Base-by-base conservation (phyloP, 495 filamentous ascomycete genomes). In the Symbiotaphrina buchneri region DNA sequence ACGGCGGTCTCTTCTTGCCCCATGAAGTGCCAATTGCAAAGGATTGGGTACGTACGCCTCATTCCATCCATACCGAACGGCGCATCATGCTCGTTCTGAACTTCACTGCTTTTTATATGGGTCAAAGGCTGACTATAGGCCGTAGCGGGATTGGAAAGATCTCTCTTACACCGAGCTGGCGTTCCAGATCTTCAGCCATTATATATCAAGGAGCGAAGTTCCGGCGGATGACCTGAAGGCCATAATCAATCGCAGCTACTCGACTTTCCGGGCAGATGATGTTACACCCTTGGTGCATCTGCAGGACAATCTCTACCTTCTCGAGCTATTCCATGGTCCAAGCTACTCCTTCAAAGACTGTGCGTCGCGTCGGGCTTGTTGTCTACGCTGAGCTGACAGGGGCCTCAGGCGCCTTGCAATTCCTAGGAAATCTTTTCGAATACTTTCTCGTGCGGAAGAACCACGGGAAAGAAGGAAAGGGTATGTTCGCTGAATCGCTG, bases 301-400 rank as follows among this genome's bases (percentile, higher is more conserved):
- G 18, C 53, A 74, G 34, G 63, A 67, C 39, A 69, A 80, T 45
- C 47, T 94, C 6, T 62, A 91, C 46, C 52, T 95, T 7, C 69
- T 95, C 7, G 87, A 97, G 52, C 71, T 97, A 7, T 97, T 94
- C 63, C 85, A 95, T 47, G 87, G 87, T n/a, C 84, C 82, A 1
- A 94, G 68, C n/a, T 92, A 73, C 41, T 68, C 85, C 5, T 94
- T 93, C 61, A 94, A 94, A 52, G 84, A 90, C 45, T n/a, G n/a
- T n/a, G n/a, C n/a, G n/a, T n/a, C n/a, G n/a, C n/a, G n/a, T 40
- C 36, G 23, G 17, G n/a, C 3, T 28, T 36, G 11, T 16, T 17
- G 10, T 13, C 18, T 10, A 22, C 21, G 20, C n/a, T 21, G 18
- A 0, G 23, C 35, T 34, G 32, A 27, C 25, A 18, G 30, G 34